phyloP scores from a whole-genome alignment of 176 grass and related monocot species.

The Coix lacrymajobi region DNA sequence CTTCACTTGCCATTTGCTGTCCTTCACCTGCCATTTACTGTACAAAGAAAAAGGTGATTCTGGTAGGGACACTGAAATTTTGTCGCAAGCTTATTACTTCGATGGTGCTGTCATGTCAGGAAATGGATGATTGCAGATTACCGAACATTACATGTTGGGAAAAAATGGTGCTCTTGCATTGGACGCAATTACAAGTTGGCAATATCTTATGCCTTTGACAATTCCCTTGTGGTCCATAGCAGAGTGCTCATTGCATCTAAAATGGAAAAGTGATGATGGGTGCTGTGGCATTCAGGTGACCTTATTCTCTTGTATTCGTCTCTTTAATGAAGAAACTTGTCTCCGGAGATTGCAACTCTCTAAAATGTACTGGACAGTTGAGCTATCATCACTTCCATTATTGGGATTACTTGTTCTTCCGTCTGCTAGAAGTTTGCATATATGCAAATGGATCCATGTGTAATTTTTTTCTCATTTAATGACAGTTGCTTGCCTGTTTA shows the following conservation, averaged over 20 bases:
- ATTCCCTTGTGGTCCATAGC: constrained; percentile 11
- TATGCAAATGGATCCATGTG: not conserved
- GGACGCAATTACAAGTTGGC: not conserved
- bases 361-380: not conserved
- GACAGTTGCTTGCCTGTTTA: not conserved
- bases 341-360: not conserved
- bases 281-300: constrained; percentile 22
- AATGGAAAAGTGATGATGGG: not conserved
- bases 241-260: constrained; percentile 15
- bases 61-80: not conserved
- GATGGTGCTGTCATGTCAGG: constrained; percentile 7
- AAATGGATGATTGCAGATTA: constrained; percentile 19
- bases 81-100: not conserved
- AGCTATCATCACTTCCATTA: not conserved
- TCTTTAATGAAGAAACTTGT: not conserved
- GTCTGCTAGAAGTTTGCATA: not conserved
- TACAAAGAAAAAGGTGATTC: not conserved
- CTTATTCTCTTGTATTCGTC: not conserved
- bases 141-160: constrained; percentile 14
- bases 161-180: constrained; percentile 16
- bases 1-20: constrained; percentile 5
- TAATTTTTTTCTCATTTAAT: not conserved
- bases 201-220: constrained; percentile 15
- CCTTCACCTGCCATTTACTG: constrained; percentile 3
- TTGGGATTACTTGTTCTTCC: not conserved